Evolutionary conservation across 2,329 filamentous ascomycete species (phyloP), one percentile per base, ranked within the genome.

Genomic region (Xylariaceae sp.): DNA sequence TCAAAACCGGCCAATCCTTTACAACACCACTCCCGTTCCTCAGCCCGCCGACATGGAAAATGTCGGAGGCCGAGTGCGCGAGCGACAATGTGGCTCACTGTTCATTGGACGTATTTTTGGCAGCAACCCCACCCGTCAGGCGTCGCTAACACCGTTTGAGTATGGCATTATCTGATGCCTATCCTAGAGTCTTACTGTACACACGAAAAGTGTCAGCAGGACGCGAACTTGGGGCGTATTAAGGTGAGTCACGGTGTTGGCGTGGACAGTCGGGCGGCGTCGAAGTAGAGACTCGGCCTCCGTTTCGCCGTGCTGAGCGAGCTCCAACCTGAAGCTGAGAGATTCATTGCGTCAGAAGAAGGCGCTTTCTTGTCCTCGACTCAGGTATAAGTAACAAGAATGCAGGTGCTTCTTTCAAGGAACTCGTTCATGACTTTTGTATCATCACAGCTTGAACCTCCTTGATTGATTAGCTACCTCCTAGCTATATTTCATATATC

Each of bases 21-120:
- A 30, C 23, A 30, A 30, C 23, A 30, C 23, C 23, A 30, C 23
- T 30, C 23, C 23, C 23, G 23, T 30, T 45, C 4, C 30, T 8
- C 15, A 30, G 34, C 39, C 15, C 37, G 45, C 51, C 35, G 30
- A 41, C 23, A 13, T 51, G 15, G 13, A 51, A 47, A 6, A 30
- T 45, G 37, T 55, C 57, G 60, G 55, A 49, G 13, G 17, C 58
- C 61, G 58, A 55, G 44, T 23, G 39, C 61, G 61, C 58, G 58
- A 62, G 53, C 7, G 7, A 41, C 37, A 41, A 35, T 49, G 30
- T 50, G 8, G n/a, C 47, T 30, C 57, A 17, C 23, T n/a, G 23
- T 34, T 45, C 15, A 53, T 54, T 59, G 11, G 37, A 41, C 8
- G 11, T 10, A 49, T 37, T 54, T 39, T 41, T 9, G 37, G 37